phyloP scores from a whole-genome alignment of 2,329 filamentous ascomycete species.

The Colletotrichum musae region DNA sequence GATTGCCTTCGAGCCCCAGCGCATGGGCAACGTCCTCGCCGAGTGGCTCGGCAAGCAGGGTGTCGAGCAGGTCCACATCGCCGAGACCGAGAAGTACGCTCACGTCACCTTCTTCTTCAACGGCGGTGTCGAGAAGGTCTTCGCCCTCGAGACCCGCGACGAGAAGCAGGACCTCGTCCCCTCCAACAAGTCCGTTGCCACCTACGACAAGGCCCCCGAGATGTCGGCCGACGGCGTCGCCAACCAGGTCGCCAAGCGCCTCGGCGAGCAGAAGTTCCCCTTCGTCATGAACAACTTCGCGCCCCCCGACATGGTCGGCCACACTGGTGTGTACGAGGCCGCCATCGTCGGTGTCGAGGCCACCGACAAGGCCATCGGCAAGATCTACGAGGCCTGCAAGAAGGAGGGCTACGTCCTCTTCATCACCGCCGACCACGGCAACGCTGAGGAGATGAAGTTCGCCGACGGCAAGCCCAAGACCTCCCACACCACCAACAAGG shows the following conservation, averaged over 20 bases:
- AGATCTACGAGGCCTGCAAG: constrained; percentile 94
- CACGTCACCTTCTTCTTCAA: constrained; percentile 99
- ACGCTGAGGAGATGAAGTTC: constrained; percentile 99
- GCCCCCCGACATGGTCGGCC: constrained; percentile 98
- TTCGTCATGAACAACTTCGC: constrained; percentile 99
- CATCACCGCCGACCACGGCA: constrained; percentile 96
- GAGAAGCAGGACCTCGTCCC: constrained; percentile 84
- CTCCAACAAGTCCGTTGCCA: constrained; percentile 90
- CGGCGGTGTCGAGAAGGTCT: constrained; percentile 96
- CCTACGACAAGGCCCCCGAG: constrained; percentile 94
- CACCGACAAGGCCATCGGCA: constrained; percentile 94
- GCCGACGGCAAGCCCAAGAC: constrained; percentile 97
- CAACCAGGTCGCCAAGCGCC: constrained; percentile 89
- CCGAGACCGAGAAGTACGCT: constrained; percentile 99
- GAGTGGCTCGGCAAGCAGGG: constrained; percentile 95
- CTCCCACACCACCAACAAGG: constrained; percentile 97
- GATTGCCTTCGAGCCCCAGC: constrained; percentile 92
- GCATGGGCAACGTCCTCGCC: constrained; percentile 98
- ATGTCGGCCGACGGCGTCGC: constrained; percentile 96
- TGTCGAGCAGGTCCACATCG: constrained; percentile 94
- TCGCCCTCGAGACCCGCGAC: constrained; percentile 91
- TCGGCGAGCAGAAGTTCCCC: constrained; percentile 88
- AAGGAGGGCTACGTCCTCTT: constrained; percentile 94
- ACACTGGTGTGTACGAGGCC: constrained; percentile 97
- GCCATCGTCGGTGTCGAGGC: constrained; percentile 87